Evolutionary conservation across 768 basidiomycete genomes (phyloP).

Genomic region (Porphyrellus cyaneotinctus): DNA sequence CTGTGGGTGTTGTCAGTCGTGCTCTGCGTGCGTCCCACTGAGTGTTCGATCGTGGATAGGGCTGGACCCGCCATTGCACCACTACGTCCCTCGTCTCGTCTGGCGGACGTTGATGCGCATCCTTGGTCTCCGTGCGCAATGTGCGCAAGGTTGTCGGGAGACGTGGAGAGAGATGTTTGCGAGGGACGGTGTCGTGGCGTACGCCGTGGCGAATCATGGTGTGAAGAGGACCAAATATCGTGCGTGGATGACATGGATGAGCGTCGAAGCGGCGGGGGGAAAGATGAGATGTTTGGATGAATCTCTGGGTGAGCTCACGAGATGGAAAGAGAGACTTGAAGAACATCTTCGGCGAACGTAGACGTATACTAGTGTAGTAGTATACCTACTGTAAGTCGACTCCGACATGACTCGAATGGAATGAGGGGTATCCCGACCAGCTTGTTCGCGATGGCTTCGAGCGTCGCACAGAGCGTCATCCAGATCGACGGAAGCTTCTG

Average conservation of each 20-base stretch:
- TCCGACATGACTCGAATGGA: too few relatives aligned
- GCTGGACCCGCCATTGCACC: conserved; percentile 60
- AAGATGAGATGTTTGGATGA: conserved; percentile 51
- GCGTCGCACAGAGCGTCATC: conserved; percentile 10
- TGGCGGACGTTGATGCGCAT: conserved; percentile 48
- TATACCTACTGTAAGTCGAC: too few relatives aligned
- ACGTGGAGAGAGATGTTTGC: conserved; percentile 40
- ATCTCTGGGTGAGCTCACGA: conserved; percentile 41
- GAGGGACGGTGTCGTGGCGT: conserved; percentile 46
- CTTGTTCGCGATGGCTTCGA: conserved; percentile 7
- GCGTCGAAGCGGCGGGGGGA: conserved; percentile 26
- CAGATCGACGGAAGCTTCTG: conserved; percentile 43
- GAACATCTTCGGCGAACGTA: conserved; percentile 6
- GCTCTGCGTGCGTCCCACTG: background rate
- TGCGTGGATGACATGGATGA: conserved; percentile 16
- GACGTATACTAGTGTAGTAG: background rate
- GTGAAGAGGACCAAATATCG: conserved; percentile 11
- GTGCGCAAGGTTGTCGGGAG: conserved; percentile 50
- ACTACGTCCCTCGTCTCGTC: conserved; percentile 59
- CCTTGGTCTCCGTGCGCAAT: conserved; percentile 34
- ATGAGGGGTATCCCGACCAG: too few relatives aligned
- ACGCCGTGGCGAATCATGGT: conserved; percentile 44
- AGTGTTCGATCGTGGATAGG: conserved; percentile 34
- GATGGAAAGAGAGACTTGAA: conserved; percentile 34
- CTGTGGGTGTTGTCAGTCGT: conserved; percentile 36